phyloP scores from a whole-genome alignment of 306 rosid species.

The Pyrus betulifolia region DNA sequence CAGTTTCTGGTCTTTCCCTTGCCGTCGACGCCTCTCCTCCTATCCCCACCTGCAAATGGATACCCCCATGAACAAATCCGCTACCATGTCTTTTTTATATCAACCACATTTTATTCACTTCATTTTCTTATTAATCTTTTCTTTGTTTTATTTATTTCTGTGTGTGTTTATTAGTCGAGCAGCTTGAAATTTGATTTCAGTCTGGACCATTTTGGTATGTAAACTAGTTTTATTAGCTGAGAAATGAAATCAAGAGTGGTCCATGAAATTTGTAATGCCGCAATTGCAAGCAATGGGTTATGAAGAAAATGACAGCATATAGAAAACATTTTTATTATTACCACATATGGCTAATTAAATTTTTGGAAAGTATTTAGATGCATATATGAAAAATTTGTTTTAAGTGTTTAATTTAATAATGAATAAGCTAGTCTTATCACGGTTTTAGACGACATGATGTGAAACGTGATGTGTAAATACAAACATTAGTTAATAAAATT shows the following conservation, averaged over 20 bases:
- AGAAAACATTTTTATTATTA: neutral
- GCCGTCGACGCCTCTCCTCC: conserved; percentile 64
- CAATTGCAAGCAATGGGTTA: conserved; percentile 43
- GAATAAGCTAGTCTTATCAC: neutral
- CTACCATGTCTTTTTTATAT: conserved; percentile 20
- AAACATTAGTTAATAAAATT: no score
- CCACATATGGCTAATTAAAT: neutral
- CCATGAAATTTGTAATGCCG: conserved; percentile 32
- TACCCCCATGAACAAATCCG: conserved; percentile 7
- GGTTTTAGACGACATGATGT: no score
- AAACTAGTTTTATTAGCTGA: conserved; percentile 25
- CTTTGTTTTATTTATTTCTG: neutral
- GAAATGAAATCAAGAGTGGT: conserved; percentile 27
- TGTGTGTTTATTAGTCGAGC: neutral
- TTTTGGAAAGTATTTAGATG: neutral
- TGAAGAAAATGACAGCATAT: neutral
- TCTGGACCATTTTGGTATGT: conserved; percentile 16
- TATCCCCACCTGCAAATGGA: conserved; percentile 62
- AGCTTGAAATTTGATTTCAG: neutral
- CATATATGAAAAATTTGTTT: neutral
- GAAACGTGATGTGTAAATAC: neutral
- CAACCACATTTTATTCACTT: neutral
- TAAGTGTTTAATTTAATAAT: neutral
- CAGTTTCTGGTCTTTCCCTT: conserved; percentile 45
- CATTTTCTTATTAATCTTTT: neutral